These are phyloP conservation scores for Metroxylon sagu DNA, from an alignment of 176 grass and related monocot species.

Conservation along the genomic window DNA sequence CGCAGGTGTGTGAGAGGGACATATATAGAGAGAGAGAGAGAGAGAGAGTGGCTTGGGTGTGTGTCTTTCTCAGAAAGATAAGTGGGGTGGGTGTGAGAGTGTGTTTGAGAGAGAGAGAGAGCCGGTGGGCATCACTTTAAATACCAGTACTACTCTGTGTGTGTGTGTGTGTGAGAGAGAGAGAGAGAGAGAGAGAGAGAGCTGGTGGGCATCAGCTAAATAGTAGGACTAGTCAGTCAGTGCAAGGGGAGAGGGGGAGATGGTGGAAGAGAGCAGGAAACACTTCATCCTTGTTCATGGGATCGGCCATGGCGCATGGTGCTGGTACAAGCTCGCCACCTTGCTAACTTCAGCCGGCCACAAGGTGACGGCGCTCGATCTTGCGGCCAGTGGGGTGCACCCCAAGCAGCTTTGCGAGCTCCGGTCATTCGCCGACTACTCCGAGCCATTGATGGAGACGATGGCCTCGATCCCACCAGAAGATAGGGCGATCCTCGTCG, in stretches of 20 bases:
- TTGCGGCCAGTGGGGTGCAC: constrained; percentile 17
- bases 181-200: too few species aligned
- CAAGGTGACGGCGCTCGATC: constrained; percentile 15
- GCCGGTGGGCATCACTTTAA: too few species aligned
- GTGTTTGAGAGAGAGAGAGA: too few species aligned
- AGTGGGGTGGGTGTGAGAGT: too few species aligned
- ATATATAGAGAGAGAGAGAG: too few species aligned
- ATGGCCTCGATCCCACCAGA: constrained; percentile 6
- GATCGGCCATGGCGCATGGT: constrained; percentile 21
- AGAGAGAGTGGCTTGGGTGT: too few species aligned
- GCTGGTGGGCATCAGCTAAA: too few species aligned
- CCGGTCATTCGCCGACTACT: constrained; percentile 16
- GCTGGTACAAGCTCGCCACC: constrained; percentile 26
- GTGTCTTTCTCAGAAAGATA: too few species aligned
- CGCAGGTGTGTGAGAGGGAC: too few species aligned
- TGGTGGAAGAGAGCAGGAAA: background rate
- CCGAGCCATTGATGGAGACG: constrained; percentile 23
- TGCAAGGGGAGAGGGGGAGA: background rate
- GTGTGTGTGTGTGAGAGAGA: too few species aligned
- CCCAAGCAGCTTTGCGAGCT: constrained; percentile 20
- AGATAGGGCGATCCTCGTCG: constrained; percentile 27
- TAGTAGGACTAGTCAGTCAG: too few species aligned
- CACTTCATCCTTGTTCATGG: constrained; percentile 31
- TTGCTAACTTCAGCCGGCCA: constrained; percentile 21
- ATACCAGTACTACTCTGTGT: too few species aligned